Percentiles rank a stretch among this genome's conserved stretches.
Conservation (phyloP, 2,329 filamentous ascomycete genomes). For the Fusarium pseudoanthophilum region DNA sequence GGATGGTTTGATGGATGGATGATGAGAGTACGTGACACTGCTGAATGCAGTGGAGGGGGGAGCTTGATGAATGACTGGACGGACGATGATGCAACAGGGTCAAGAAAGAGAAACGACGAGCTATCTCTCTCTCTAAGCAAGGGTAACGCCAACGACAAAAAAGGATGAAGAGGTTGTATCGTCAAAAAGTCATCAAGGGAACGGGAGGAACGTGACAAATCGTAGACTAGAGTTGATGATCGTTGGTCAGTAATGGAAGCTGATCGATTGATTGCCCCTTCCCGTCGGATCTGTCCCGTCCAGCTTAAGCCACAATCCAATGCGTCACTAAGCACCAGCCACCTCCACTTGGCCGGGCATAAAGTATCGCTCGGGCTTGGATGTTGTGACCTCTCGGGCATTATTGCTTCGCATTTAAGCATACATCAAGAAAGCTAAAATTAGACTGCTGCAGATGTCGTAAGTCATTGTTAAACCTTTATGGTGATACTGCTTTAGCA, state of each 20-base stretch:
- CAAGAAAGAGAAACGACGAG: conserved; percentile 23
- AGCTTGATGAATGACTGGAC: conserved; percentile 13
- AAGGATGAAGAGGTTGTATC: not conserved
- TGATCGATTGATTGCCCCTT: conserved; percentile 35
- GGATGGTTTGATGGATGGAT: conserved; percentile 55
- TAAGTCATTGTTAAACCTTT: not conserved
- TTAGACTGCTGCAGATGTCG: not conserved
- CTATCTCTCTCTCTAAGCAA: conserved; percentile 19
- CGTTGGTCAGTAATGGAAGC: conserved; percentile 46
- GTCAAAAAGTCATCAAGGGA: conserved; percentile 4
- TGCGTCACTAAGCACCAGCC: conserved; percentile 42
- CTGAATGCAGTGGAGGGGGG: conserved; percentile 19
- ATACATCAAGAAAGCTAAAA: not conserved
- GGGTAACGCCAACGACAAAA: conserved; percentile 8
- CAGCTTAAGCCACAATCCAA: conserved; percentile 40
- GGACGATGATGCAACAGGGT: conserved; percentile 8
- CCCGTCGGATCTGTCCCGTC: not conserved
- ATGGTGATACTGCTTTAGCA: not conserved
- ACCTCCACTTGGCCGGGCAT: conserved; percentile 35
- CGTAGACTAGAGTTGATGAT: not conserved
- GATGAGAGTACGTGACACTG: conserved; percentile 23
- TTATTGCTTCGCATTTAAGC: not conserved
- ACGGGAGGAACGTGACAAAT: conserved; percentile 24
- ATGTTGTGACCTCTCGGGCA: not conserved
- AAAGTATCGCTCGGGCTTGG: not conserved